These are phyloP conservation scores for Nemania sp. DNA, from an alignment of 2,329 filamentous ascomycete species.

Conservation along the genomic window DNA sequence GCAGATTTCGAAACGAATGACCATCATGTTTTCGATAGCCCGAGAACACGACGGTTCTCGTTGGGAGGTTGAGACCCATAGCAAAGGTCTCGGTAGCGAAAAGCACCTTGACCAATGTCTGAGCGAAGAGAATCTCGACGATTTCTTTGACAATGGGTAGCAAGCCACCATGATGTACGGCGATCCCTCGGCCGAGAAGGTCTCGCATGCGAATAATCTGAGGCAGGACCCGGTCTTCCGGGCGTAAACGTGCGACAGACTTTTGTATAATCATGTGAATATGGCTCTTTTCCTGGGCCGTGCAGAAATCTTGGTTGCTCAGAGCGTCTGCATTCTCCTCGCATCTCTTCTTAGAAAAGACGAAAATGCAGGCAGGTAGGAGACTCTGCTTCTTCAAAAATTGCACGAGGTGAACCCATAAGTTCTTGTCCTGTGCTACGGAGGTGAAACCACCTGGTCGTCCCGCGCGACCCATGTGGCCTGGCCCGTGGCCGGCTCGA, in stretches of 20 bases:
- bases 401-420: constrained; percentile 96
- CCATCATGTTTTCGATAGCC: constrained; percentile 97
- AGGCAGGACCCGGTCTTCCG: constrained; percentile 86
- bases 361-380: constrained; percentile 93
- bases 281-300: constrained; percentile 89
- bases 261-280: constrained; percentile 98
- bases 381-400: constrained; percentile 85
- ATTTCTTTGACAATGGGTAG: constrained; percentile 97
- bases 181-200: constrained; percentile 83
- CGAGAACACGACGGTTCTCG: constrained; percentile 95
- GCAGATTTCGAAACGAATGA: constrained; percentile 83
- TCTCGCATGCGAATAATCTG: constrained; percentile 90
- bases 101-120: constrained; percentile 91
- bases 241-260: constrained; percentile 87
- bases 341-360: constrained; percentile 97
- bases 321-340: constrained; percentile 96
- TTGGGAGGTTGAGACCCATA: constrained; percentile 96
- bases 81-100: constrained; percentile 99
- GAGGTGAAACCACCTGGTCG: constrained; percentile 84
- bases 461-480: constrained; percentile 89
- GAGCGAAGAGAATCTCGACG: constrained; percentile 94
- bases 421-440: constrained; percentile 90
- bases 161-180: constrained; percentile 93
- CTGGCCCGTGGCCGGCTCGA: constrained; percentile 65
- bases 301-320: constrained; percentile 94